Base-by-base conservation (phyloP, 2,329 filamentous ascomycete species). In the Fusarium begoniae region DNA sequence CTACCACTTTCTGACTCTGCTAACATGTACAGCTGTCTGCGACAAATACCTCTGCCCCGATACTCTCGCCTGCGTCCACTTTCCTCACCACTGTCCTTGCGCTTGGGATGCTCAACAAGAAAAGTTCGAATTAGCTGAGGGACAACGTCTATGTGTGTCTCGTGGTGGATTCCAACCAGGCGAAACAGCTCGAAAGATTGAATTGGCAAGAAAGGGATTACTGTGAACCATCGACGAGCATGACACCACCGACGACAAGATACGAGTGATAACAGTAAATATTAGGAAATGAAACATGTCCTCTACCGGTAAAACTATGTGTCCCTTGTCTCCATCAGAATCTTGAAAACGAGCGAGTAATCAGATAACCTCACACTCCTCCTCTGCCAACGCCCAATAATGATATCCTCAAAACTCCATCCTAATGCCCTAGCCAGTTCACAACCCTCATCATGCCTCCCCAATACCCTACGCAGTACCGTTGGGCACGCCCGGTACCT, bases 41-140 rank as follows among this genome's bases (percentile, higher is more conserved):
- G 90, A 94, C 79, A 95, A 96, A 77, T 99, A 98, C 82, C 91
- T 99, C 63, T 99, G 96, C 81, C 95, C 96, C 5, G 94, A 94
- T 74, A 98, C 96, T 0, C 89, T 99, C 69, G 93, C 95, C 41
- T 99, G 96, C 85, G 96, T 99, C 12, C 92, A 97, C 81, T 96
- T 97, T 85, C 95, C 96, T 4, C 96, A 98, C 82, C 96, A 99
- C 84, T 99, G 96, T 83, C 96, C 96, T 35, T 99, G 96, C 84
- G 88, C 94, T 5, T 97, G 93, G 85, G 91, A 93, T 3, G 84
- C 86, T 14, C 86, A 93, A 70, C 91, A 96, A 80, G 93, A 96
- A 75, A 96, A 96, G 80, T 89, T 94, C 72, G 94, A 93, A 82
- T 78, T 91, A 37, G 90, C 87, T 10, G 92, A 95, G 8, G 93